Evolutionary conservation across 2,329 filamentous ascomycete genomes (phyloP), one percentile per base, ranked within the genome.

Genomic region (Fusarium verticillioides): DNA sequence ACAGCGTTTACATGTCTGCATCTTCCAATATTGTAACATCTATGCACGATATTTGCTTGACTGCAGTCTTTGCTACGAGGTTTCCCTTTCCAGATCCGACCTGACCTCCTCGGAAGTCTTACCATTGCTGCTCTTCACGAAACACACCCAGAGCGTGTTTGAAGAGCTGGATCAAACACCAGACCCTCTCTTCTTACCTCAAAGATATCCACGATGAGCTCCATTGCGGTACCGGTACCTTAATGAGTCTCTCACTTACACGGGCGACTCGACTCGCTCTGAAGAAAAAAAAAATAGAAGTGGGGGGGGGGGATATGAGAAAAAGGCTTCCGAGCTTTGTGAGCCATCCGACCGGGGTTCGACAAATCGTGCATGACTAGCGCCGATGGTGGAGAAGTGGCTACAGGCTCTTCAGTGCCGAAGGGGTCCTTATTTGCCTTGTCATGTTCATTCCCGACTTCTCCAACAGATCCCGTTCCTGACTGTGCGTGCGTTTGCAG

Each of bases 281-380:
- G 57, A 62, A 66, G 53, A 63, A 60, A 47, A 42, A 42, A 65
- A 71, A 65, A 46, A 50, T 26, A 44, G 34, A 50, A 52, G 69
- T 73, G 70, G 64, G 62, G 69, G 70, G 64, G 62, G 69, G 23
- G 23, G 23, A 23, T 59, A 15, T 36, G 15, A 59, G 50, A 43
- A 63, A 71, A 60, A 65, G 47, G 53, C 37, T 67, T 56, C 50
- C 42, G 59, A 70, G 49, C 47, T 66, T 62, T 53, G 46, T 47
- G 52, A 70, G 44, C 63, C 67, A 68, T 66, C 39, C 28, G 71
- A 76, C 76, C 57, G 52, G 76, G 76, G 66, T 78, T 77, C 73
- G 75, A 78, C 76, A 78, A 75, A 78, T 78, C 74, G 75, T 78
- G 76, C 76, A 78, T 78, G 62, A 73, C 60, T 78, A 78, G 76